Evolutionary conservation across 768 basidiomycete genomes (phyloP).

Genomic region (Vishniacozyma victoriae): DNA sequence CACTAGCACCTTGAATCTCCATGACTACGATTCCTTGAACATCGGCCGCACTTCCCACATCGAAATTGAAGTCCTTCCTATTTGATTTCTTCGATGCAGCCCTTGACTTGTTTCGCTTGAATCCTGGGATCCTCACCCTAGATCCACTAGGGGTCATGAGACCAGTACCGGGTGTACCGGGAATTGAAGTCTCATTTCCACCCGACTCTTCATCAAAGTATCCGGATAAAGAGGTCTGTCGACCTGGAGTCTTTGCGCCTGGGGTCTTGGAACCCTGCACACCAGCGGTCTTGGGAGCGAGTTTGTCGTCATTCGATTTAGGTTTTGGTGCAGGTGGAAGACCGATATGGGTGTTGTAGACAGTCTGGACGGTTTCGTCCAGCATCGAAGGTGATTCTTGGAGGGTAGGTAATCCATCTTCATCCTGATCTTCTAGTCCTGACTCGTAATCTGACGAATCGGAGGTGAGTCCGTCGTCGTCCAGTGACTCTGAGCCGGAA

Average conservation of each 20-base stretch:
- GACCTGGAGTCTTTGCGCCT: conserved; percentile 7
- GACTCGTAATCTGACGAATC: conserved; percentile 32
- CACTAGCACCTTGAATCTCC: conserved; percentile 75
- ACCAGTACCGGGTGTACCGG: conserved; percentile 12
- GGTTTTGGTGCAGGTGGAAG: conserved; percentile 1
- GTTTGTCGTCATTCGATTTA: conserved; percentile 6
- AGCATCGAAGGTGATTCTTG: conserved; percentile 10
- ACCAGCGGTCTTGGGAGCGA: conserved; percentile 14
- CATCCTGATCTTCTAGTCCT: conserved; percentile 29
- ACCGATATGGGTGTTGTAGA: conserved; percentile 9
- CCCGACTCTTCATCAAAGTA: conserved; percentile 33
- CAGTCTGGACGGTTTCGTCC: conserved; percentile 3
- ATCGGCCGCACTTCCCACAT: conserved; percentile 60
- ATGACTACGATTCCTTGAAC: conserved; percentile 92
- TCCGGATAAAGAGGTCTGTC: conserved; percentile 15
- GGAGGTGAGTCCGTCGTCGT: conserved; percentile 32
- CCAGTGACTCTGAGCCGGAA: conserved; percentile 31
- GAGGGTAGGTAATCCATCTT: conserved; percentile 4
- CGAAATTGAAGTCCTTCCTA: conserved; percentile 55
- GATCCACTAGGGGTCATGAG: conserved; percentile 33
- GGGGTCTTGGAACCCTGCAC: neutral
- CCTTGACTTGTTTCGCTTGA: conserved; percentile 18
- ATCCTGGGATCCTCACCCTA: conserved; percentile 12
- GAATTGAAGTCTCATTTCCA: conserved; percentile 1
- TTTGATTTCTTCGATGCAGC: conserved; percentile 1